Evolutionary conservation across 805 yeast genomes (phyloP).

Genomic region (Hanseniaspora thailandica): DNA sequence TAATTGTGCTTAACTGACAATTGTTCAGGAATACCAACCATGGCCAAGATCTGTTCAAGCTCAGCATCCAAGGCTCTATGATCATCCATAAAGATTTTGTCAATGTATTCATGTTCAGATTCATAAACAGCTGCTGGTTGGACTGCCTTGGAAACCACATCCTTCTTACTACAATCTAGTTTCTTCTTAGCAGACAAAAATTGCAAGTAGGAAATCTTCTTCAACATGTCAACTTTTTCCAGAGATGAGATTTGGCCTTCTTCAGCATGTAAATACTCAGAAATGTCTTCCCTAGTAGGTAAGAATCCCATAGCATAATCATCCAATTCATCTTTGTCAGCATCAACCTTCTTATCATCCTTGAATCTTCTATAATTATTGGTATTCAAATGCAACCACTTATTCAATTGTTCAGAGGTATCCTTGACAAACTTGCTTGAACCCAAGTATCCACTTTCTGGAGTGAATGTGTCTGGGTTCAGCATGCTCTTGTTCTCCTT

Average conservation of each 20-base stretch:
- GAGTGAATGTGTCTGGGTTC: conserved; percentile 45
- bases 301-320: conserved; percentile 27
- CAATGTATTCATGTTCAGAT: conserved; percentile 16
- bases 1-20: conserved; percentile 9
- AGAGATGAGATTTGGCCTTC: conserved; percentile 36
- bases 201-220: conserved; percentile 58
- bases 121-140: neutral
- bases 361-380: conserved; percentile 23
- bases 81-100: conserved; percentile 19
- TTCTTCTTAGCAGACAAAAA: conserved; percentile 39
- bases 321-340: conserved; percentile 13
- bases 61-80: conserved; percentile 25
- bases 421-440: conserved; percentile 41
- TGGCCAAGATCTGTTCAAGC: conserved; percentile 24
- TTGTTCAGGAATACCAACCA: conserved; percentile 14
- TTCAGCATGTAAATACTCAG: conserved; percentile 41
- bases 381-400: conserved; percentile 41
- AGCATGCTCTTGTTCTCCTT: conserved; percentile 61
- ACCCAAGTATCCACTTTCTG: conserved; percentile 44
- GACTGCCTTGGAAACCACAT: neutral
- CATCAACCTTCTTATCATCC: conserved; percentile 27
- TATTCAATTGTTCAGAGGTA: conserved; percentile 44
- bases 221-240: conserved; percentile 61
- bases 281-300: conserved; percentile 49
- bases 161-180: conserved; percentile 21